Base-by-base conservation (phyloP, 2,329 filamentous ascomycete species). In the Emergomyces orientalis region DNA sequence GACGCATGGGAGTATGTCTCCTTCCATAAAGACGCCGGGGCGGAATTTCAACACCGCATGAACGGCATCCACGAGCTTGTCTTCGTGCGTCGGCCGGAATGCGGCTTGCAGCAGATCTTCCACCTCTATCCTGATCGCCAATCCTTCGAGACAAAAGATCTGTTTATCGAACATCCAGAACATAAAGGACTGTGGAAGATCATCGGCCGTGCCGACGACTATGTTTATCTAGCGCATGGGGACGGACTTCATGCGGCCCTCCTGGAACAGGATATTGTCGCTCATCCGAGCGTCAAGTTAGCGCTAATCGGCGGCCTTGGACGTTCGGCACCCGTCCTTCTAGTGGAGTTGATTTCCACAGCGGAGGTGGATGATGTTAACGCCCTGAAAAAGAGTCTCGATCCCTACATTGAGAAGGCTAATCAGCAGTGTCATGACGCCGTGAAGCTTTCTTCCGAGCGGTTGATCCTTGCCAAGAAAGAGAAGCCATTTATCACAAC, bases 111-210 rank as follows among this genome's bases (percentile, higher is more conserved):
- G 22, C 45, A 2, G 14, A 70, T 70, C 19, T 69, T 71, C 62
- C 56, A 59, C 1, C 58, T 67, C 0, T 70, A 68, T 49, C 67
- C 69, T 2, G 63, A 69, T 13, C 56, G 27, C 2, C 62, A 65
- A 3, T 57, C 64, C 3, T 71, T 68, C 49, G 64, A 63, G 17
- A 71, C 69, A 0, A 69, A 67, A 8, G 69, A 72, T 51, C 61
- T 71, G 3, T 71, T 65, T 66, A 47, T 64, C 3, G 63, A 69
- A 9, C 68, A 72, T 45, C 68, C 70, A 2, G 45, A 64, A 9
- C 59, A 60, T 14, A 59, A 58, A 13, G 64, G 60, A 14, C 62
- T 68, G 17, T 72, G 69, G 70, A 69, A 69, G 37, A 69, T 72
- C 37, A 64, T 70, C 51, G 69, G 67, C 51, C 67, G 67, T n/a